Base-by-base conservation (phyloP, 1,284 basidiomycete species). In the Mycosarcoma mackinlayi region DNA sequence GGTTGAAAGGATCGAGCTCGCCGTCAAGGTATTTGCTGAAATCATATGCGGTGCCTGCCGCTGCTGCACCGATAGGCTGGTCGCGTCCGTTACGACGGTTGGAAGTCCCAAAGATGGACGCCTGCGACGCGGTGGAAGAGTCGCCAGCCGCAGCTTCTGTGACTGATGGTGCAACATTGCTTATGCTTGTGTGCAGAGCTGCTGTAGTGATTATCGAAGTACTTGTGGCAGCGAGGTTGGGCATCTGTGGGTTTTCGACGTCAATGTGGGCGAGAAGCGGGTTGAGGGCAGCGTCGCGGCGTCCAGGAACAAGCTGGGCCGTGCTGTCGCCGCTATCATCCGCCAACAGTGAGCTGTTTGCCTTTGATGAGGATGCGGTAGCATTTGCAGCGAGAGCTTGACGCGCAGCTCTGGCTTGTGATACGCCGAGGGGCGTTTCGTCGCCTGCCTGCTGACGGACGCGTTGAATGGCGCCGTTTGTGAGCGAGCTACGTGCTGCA, bases 1-100 rank as follows among this genome's bases (percentile, higher is more conserved):
- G 62, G 39, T 71, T 71, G 58, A 71, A 71, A 16, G 68, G 68
- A 24, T 71, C 68, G 37, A 71, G 57, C 24, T 65, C 68, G 28
- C 62, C 54, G 18, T 71, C 62, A 28, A 71, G 62, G 31, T 71
- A 71, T 34, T 65, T 71, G 62, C 40, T 50, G 37, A 71, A 71
- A 38, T 71, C 68, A 31, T 71, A 71, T 3, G 53, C 68, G 39
- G 48, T 51, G 34, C 55, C 64, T 21, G 44, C 40, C 14, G 16
- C 39, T 18, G 49, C 54, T 28, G 38, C 54, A 9, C 60, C 52
- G 21, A 60, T 57, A 37, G 61, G 56, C 30, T 59, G 61, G 16
- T 60, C 57, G 16, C 25, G 44, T 13, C 67, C 60, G 41, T 56
- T 55, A 7, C 57, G 52, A 21, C 65, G 65, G 13, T 54, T 62